A percentile compares a stretch with the other conserved stretches of the same genome.
Conservation (phyloP, 1,284 basidiomycete genomes). For the Cutaneotrichosporon cavernicola region DNA sequence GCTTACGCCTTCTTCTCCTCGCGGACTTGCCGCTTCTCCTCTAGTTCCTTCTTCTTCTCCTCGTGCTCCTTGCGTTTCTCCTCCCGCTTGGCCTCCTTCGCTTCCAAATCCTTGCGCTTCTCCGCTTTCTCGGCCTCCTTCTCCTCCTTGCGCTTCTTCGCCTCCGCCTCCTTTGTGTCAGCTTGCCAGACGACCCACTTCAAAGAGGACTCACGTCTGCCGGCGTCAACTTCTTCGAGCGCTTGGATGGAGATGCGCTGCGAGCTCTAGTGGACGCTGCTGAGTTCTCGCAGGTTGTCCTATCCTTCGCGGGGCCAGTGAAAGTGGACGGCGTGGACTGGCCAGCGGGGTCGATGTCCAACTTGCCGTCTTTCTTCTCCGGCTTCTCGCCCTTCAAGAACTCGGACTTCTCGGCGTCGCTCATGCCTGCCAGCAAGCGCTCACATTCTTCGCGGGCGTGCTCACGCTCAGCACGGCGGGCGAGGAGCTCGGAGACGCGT, state of each 20-base stretch:
- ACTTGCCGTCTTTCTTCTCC: constrained; percentile 19
- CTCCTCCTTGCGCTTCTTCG: constrained; percentile 20
- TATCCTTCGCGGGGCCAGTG: neutral
- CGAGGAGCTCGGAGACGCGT: constrained; percentile 23
- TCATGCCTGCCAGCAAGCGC: constrained; percentile 30
- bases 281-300: neutral
- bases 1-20: constrained; percentile 30
- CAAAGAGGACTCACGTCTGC: constrained; percentile 39
- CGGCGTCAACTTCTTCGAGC: constrained; percentile 29
- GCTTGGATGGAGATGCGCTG: constrained; percentile 39
- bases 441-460: constrained; percentile 35
- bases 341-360: neutral
- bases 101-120: constrained; percentile 16
- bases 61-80: constrained; percentile 20
- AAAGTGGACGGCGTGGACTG: neutral
- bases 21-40: constrained; percentile 15
- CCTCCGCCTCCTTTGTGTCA: constrained; percentile 34
- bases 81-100: constrained; percentile 14
- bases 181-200: neutral
- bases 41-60: constrained; percentile 17
- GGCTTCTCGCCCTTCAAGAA: constrained; percentile 34
- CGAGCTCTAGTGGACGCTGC: constrained; percentile 6
- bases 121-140: constrained; percentile 13
- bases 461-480: constrained; percentile 30
- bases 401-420: constrained; percentile 37